A percentile compares a stretch with the other conserved stretches of the same genome.
Evolutionary conservation across 1,284 basidiomycete species (phyloP).

Genomic region (Boletus sp.): DNA sequence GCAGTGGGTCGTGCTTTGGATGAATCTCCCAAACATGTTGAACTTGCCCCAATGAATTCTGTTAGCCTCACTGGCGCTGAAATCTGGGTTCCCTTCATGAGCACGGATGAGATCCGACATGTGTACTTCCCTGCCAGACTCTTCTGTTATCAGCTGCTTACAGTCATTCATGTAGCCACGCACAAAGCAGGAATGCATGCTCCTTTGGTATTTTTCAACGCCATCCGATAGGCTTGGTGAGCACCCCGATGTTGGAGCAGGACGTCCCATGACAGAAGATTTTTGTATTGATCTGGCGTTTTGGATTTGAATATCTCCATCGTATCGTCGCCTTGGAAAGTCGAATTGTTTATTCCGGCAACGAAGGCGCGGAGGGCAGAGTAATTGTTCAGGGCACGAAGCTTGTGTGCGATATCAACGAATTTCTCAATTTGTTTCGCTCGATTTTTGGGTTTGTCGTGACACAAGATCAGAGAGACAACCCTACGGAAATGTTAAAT

Average conservation of each 20-base stretch:
- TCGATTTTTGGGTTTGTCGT: conserved; percentile 62
- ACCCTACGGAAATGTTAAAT: conserved; percentile 46
- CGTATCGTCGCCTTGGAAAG: conserved; percentile 64
- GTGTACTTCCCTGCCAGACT: conserved; percentile 68
- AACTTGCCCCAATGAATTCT: conserved; percentile 85
- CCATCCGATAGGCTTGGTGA: conserved; percentile 76
- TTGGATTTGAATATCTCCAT: conserved; percentile 64
- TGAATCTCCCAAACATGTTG: conserved; percentile 78
- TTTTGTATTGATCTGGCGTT: conserved; percentile 61
- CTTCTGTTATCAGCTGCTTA: conserved; percentile 15
- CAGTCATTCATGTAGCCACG: conserved; percentile 36
- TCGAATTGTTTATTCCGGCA: conserved; percentile 76
- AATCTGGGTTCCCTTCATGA: conserved; percentile 71
- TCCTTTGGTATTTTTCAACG: conserved; percentile 73
- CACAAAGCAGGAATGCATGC: conserved; percentile 75
- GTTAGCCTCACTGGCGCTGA: conserved; percentile 50
- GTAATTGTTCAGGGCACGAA: conserved; percentile 73
- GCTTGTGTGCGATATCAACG: conserved; percentile 65
- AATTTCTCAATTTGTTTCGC: conserved; percentile 75
- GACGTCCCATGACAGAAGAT: conserved; percentile 72
- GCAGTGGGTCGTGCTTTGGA: conserved; percentile 63
- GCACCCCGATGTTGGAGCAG: conserved; percentile 67
- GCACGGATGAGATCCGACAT: conserved; percentile 75
- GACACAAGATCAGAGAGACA: conserved; percentile 72
- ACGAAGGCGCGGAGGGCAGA: conserved; percentile 77